Evolutionary conservation across 805 yeast species (phyloP).

Genomic region (Cyberlindnera maritima): DNA sequence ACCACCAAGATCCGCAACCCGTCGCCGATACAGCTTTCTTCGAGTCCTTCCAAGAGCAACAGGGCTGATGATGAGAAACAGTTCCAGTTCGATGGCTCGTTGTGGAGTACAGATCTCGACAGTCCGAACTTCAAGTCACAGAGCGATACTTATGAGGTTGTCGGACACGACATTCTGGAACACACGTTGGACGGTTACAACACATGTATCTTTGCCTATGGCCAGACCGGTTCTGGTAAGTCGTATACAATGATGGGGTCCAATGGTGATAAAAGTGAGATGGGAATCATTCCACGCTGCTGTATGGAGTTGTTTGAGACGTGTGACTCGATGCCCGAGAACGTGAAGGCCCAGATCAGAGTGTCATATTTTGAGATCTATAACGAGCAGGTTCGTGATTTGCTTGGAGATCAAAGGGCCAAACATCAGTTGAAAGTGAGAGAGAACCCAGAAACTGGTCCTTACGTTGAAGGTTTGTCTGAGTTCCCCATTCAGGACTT

Average conservation of each 20-base stretch:
- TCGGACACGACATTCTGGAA: constrained; percentile 58
- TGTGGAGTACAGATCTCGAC: constrained; percentile 43
- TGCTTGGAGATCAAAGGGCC: constrained; percentile 33
- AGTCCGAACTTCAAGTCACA: constrained; percentile 43
- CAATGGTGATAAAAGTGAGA: constrained; percentile 38
- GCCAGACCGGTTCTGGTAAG: constrained; percentile 85
- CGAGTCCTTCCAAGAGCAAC: constrained; percentile 15
- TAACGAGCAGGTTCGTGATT: constrained; percentile 72
- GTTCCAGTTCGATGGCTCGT: constrained; percentile 50
- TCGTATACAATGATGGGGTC: constrained; percentile 85
- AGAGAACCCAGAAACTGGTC: constrained; percentile 64
- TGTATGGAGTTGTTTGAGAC: constrained; percentile 51
- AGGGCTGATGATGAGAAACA: constrained; percentile 25
- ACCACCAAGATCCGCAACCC: constrained; percentile 15
- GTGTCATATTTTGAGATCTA: constrained; percentile 73
- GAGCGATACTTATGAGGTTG: constrained; percentile 43
- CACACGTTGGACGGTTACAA: constrained; percentile 70
- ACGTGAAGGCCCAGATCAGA: constrained; percentile 40
- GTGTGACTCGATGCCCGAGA: constrained; percentile 30
- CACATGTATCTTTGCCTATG: constrained; percentile 74
- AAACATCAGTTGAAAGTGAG: constrained; percentile 41
- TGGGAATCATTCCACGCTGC: constrained; percentile 66
- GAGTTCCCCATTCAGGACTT: constrained; percentile 50
- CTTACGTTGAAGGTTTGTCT: constrained; percentile 65
- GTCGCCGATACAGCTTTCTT: too few relatives aligned